A percentile compares a stretch with the other conserved stretches of the same genome.
Conservation (phyloP, 495 filamentous ascomycete genomes). For the Evernia prunastri region DNA sequence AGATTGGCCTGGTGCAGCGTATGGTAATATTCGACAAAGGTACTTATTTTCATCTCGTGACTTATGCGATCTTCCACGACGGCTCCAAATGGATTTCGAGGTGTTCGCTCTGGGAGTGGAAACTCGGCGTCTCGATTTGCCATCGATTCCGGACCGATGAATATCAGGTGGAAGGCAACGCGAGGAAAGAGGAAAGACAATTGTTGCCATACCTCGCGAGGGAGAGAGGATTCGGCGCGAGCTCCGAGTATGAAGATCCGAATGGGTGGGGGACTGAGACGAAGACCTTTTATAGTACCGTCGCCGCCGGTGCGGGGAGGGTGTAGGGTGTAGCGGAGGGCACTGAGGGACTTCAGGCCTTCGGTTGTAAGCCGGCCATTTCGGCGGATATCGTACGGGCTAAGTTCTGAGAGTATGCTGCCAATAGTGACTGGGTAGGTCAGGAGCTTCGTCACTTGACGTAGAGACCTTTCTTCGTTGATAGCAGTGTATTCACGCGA, state of each 20-base stretch:
- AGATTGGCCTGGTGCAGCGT: constrained; percentile 82
- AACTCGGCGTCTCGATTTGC: constrained; percentile 81
- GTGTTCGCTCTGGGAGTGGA: constrained; percentile 76
- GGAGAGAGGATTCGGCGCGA: constrained; percentile 91
- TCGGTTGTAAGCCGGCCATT: constrained; percentile 72
- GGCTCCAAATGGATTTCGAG: constrained; percentile 83
- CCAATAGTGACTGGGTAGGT: constrained; percentile 91
- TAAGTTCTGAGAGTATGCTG: constrained; percentile 87
- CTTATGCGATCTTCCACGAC: constrained; percentile 83
- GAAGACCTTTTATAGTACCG: constrained; percentile 66
- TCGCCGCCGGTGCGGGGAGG: constrained; percentile 74
- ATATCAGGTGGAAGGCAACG: constrained; percentile 37
- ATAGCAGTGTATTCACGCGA: constrained; percentile 82
- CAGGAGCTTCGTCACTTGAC: constrained; percentile 84
- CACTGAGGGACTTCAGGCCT: constrained; percentile 82
- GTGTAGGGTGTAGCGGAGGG: constrained; percentile 88
- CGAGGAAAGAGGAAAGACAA: constrained; percentile 83
- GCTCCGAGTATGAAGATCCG: constrained; percentile 93
- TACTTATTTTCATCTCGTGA: constrained; percentile 85
- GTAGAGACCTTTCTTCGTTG: constrained; percentile 75
- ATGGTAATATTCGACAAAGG: constrained; percentile 97
- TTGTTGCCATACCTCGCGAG: constrained; percentile 90
- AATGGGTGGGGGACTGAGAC: constrained; percentile 75
- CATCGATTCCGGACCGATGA: constrained; percentile 88
- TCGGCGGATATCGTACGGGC: constrained; percentile 73